Percentiles rank a stretch among this genome's conserved stretches.
These are phyloP conservation scores for Albophoma yamanashiensis DNA, from an alignment of 2,329 filamentous ascomycete species.

Conservation along the genomic window DNA sequence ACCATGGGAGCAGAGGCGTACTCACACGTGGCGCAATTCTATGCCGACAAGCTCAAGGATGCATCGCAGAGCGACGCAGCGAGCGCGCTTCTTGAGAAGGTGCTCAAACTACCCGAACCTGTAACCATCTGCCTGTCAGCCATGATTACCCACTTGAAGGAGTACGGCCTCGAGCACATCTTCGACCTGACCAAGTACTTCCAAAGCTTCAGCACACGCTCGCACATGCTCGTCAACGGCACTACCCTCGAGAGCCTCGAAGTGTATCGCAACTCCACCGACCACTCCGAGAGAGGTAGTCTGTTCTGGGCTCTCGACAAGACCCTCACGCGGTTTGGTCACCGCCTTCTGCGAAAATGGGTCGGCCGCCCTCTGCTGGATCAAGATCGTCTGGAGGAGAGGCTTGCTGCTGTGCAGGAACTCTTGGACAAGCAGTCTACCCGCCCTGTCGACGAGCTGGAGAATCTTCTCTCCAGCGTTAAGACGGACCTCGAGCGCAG, in stretches of 20 bases:
- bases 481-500: conserved; percentile 84
- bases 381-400: conserved; percentile 60
- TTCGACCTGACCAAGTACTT: conserved; percentile 97
- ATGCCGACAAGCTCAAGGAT: conserved; percentile 71
- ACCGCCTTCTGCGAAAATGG: conserved; percentile 85
- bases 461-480: conserved; percentile 57
- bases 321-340: conserved; percentile 81
- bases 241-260: conserved; percentile 91
- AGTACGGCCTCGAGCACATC: conserved; percentile 90
- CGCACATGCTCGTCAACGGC: conserved; percentile 92
- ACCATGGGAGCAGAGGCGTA: conserved; percentile 77
- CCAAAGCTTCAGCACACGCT: conserved; percentile 83
- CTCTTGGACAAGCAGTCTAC: conserved; percentile 60
- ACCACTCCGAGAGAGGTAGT: conserved; percentile 74
- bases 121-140: conserved; percentile 89
- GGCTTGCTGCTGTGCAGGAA: conserved; percentile 79
- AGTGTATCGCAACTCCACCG: conserved; percentile 90
- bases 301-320: conserved; percentile 94
- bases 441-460: conserved; percentile 61
- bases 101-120: conserved; percentile 72
- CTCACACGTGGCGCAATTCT: conserved; percentile 86
- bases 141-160: conserved; percentile 88
- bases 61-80: conserved; percentile 43
- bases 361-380: conserved; percentile 83
- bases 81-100: conserved; percentile 67